These are phyloP conservation scores for Lipomyces orientalis DNA, from an alignment of 805 yeast genomes.

Conservation along the genomic window DNA sequence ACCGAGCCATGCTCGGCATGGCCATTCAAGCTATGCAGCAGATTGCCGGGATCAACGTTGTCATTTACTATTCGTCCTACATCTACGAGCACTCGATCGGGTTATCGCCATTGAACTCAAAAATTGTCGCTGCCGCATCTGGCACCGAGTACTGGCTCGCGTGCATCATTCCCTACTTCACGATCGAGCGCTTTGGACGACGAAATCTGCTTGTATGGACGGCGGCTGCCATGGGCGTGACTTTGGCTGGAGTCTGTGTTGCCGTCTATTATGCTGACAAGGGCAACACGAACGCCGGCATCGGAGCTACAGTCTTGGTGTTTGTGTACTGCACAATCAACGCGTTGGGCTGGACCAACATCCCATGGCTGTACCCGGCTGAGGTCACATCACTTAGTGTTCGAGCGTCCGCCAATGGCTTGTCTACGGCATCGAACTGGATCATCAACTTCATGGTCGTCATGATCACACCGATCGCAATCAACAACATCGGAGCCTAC, in stretches of 20 bases:
- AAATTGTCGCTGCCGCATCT: no score
- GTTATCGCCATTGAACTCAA: neutral
- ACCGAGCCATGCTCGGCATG: slow-evolving; percentile 53
- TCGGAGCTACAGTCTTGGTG: slow-evolving; percentile 46
- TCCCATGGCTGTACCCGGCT: slow-evolving; percentile 51
- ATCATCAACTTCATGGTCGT: slow-evolving; percentile 41
- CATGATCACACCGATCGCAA: slow-evolving; percentile 37
- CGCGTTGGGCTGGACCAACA: no score
- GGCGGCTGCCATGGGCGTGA: no score
- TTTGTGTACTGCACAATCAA: no score
- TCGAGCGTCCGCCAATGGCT: neutral
- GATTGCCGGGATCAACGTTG: slow-evolving; percentile 35
- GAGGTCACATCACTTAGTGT: slow-evolving; percentile 61
- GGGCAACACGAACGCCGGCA: slow-evolving; percentile 42
- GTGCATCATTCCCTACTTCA: neutral
- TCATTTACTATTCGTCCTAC: slow-evolving; percentile 54
- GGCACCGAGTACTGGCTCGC: neutral
- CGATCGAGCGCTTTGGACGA: neutral
- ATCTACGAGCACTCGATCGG: slow-evolving; percentile 45
- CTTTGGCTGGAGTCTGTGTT: no score
- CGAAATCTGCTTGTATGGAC: neutral
- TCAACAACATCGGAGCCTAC: slow-evolving; percentile 38
- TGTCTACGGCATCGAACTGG: slow-evolving; percentile 13
- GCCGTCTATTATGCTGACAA: slow-evolving; percentile 46
- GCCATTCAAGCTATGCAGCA: slow-evolving; percentile 38